Percentiles rank a stretch among this genome's conserved stretches.
Conservation (phyloP, 768 basidiomycete genomes). For the Trichaptum fuscoviolaceum region DNA sequence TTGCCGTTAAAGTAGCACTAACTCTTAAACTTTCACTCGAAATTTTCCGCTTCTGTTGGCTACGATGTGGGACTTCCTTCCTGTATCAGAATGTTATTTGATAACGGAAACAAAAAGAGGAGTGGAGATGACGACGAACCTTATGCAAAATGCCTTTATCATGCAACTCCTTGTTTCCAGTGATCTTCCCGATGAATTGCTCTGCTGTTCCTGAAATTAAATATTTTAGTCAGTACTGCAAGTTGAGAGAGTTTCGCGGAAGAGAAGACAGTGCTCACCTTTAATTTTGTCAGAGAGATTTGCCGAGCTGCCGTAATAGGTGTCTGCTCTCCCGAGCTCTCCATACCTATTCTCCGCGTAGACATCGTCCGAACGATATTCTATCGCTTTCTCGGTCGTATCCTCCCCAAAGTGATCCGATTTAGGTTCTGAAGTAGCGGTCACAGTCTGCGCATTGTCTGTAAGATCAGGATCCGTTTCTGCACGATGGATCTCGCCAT, state of each 20-base stretch:
- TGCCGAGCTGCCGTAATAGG: neutral
- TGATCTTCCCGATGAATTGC: conserved; percentile 5
- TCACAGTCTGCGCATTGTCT: neutral
- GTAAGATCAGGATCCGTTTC: neutral
- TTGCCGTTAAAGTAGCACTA: too few relatives aligned
- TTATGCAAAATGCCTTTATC: neutral
- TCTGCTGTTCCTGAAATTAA: neutral
- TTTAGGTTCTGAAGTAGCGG: neutral
- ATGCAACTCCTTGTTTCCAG: conserved; percentile 1
- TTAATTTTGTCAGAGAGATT: neutral
- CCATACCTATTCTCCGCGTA: neutral
- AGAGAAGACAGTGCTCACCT: neutral
- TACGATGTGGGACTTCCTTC: neutral
- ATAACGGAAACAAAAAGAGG: neutral
- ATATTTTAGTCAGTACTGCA: neutral
- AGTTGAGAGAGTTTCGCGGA: neutral
- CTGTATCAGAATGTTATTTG: neutral
- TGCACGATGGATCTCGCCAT: neutral
- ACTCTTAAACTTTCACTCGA: too few relatives aligned
- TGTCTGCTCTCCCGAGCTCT: conserved; percentile 1
- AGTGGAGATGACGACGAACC: neutral
- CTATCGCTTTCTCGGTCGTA: neutral
- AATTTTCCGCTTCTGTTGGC: too few relatives aligned
- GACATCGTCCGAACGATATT: neutral
- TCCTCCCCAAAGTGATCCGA: conserved; percentile 2